These are phyloP conservation scores for Starmerella stigmatis DNA, from an alignment of 805 yeast genomes.

Conservation along the genomic window DNA sequence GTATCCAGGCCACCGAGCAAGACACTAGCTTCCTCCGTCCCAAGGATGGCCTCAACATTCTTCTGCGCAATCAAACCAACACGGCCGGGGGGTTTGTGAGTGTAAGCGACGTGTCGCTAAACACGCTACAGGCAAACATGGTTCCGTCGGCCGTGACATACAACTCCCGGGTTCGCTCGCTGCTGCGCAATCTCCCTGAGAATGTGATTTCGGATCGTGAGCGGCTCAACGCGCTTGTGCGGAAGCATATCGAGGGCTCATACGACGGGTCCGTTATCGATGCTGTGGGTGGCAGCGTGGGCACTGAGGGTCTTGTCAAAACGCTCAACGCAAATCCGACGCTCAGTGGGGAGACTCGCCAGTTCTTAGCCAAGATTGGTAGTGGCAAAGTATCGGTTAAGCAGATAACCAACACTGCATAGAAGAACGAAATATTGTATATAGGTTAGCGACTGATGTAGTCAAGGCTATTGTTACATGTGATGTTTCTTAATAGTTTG, in stretches of 20 bases:
- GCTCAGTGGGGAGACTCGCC: conserved; percentile 8
- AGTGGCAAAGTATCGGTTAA: conserved; percentile 19
- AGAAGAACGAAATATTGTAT: not conserved
- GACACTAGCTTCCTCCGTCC: conserved; percentile 9
- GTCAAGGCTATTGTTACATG: not conserved
- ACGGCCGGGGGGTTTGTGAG: conserved; percentile 15
- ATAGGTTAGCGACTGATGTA: not conserved
- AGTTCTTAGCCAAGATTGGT: conserved; percentile 19
- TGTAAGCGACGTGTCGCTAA: conserved; percentile 16
- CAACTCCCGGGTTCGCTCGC: conserved; percentile 23
- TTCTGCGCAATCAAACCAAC: conserved; percentile 16
- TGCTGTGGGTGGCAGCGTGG: not conserved
- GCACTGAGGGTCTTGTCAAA: conserved; percentile 9
- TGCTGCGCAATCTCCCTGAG: conserved; percentile 14
- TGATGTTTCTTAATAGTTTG: not conserved
- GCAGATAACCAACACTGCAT: conserved; percentile 12
- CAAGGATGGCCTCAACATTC: conserved; percentile 18
- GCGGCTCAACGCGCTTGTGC: conserved; percentile 6
- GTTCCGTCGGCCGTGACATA: conserved; percentile 16
- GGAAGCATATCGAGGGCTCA: conserved; percentile 14
- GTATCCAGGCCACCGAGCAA: conserved; percentile 1
- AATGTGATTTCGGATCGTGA: conserved; percentile 6
- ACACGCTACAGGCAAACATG: conserved; percentile 12
- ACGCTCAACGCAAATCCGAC: conserved; percentile 16
- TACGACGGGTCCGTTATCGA: conserved; percentile 6